Base-by-base conservation (phyloP, 306 rosid species). In the Ziziphus jujuba region DNA sequence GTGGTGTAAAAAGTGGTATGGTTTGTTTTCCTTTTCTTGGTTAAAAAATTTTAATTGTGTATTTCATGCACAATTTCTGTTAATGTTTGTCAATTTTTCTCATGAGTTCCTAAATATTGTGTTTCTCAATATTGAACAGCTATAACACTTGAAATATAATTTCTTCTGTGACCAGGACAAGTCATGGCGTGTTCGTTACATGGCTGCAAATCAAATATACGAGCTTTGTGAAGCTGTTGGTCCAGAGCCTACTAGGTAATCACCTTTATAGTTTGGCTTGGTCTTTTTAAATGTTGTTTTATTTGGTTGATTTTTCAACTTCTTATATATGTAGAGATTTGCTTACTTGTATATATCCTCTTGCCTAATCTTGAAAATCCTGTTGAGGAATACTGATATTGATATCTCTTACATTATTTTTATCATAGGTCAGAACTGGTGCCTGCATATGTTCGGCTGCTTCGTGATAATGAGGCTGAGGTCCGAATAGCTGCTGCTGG, bases 401-500 rank as follows among this genome's bases (percentile, higher is more conserved):
- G 12, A 28, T 9, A 45, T 45, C 17, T 36, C 23, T 22, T 23
- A 34, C 38, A 22, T 44, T 44, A 7, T 40, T 40, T 2, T 44
- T 61, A 47, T 72, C 72, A 51, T 59, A 72, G 99, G 84, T 72
- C 69, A 59, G 99, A 95, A 49, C 80, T 95, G 81, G 97, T 95
- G 61, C 99, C 99, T 52, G 97, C 99, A 9, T 95, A 95, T 77
- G 99, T 93, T 56, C 90, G 97, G 65, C 72, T 95, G 62, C 97
- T 95, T 70, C 95, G 96, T 34, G 99, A 95, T 82, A 95, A 90
- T 72, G 99, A 95, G 74, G 99, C 99, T 63, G 99, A 95, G 84
- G 99, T 95, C 48, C 93, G 99, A 58, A 95, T 95, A 75, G 97
- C 99, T 63, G 97, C 99, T 78, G 99, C 99, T 49, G 99, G 99